Evolutionary conservation across 176 grass and related monocot species (phyloP).

Genomic region (Bromus sterilis): DNA sequence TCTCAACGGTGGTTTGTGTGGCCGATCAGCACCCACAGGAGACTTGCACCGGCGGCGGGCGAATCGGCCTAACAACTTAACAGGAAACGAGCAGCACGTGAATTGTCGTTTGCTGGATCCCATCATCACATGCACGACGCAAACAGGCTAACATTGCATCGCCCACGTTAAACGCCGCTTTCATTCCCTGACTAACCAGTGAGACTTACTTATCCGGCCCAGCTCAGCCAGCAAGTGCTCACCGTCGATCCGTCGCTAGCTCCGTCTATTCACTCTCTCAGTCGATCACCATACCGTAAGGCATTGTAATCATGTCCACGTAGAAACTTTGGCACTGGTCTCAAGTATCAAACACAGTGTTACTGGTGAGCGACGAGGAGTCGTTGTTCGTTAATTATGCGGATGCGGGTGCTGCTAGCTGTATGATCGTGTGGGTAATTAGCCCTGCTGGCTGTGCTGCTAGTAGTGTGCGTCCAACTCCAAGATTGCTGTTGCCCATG

Average conservation of each 20-base stretch:
- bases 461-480: background rate
- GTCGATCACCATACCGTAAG: background rate
- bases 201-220: background rate
- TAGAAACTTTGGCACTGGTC: background rate
- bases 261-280: background rate
- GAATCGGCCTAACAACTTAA: background rate
- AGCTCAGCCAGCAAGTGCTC: background rate
- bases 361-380: background rate
- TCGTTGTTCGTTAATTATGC: background rate
- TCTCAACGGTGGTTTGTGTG: too few species aligned
- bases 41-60: background rate
- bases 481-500: slow-evolving; percentile 7
- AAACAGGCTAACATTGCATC: background rate
- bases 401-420: background rate
- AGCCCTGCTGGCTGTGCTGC: background rate
- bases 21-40: background rate
- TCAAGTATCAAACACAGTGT: background rate
- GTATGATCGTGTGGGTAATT: background rate
- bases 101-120: background rate
- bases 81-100: background rate
- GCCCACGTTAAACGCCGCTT: slow-evolving; percentile 21
- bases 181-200: background rate
- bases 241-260: background rate
- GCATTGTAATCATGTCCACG: background rate
- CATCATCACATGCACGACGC: slow-evolving; percentile 27